These are phyloP conservation scores for Oxytropis ochrocephala DNA, from an alignment of 306 rosid species.

Conservation along the genomic window DNA sequence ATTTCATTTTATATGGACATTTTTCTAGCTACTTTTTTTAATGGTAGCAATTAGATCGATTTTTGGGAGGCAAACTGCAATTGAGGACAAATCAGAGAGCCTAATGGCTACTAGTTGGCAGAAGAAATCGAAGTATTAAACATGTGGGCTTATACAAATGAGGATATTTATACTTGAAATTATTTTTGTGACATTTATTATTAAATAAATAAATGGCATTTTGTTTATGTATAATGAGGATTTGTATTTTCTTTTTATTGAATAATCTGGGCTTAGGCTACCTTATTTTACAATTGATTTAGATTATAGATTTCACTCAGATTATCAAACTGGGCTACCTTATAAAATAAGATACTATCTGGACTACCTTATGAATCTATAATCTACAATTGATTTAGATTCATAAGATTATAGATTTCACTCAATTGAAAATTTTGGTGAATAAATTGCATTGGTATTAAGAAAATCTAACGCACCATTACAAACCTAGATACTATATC, in stretches of 20 bases:
- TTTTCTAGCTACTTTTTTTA: not conserved
- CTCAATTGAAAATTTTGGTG: not conserved
- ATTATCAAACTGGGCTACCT: too few relatives aligned
- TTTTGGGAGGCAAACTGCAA: constrained; percentile 20
- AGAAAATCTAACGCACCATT: not conserved
- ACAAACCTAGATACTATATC: not conserved
- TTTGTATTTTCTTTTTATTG: constrained; percentile 5
- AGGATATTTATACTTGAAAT: constrained; percentile 9
- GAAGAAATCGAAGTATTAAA: not conserved
- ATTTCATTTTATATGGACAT: constrained; percentile 10
- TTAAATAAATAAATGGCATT: not conserved
- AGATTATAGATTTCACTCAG: not conserved
- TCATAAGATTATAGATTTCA: not conserved
- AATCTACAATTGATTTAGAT: not conserved
- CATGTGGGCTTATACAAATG: constrained; percentile 10
- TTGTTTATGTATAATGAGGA: not conserved
- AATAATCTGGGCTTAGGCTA: too few relatives aligned
- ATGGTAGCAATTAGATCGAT: not conserved
- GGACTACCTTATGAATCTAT: too few relatives aligned
- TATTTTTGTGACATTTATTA: not conserved
- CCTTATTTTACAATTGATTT: not conserved
- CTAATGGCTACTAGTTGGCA: not conserved
- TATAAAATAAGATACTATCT: too few relatives aligned
- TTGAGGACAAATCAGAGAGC: constrained; percentile 7
- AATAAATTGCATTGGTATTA: not conserved